Base-by-base conservation (phyloP, 331 rosid genomes). In the Spiraea crenata region DNA sequence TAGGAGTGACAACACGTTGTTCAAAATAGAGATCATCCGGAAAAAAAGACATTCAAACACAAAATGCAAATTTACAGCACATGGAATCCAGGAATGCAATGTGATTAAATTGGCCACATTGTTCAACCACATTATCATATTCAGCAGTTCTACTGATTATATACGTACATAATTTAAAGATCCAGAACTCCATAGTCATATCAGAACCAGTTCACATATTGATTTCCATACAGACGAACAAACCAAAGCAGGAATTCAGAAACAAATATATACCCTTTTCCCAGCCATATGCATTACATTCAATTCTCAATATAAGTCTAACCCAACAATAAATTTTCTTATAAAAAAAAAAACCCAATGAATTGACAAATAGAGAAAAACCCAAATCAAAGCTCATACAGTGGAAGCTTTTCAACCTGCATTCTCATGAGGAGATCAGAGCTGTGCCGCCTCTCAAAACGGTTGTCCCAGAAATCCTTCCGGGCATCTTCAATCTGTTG, bases 401-500 rank as follows among this genome's bases (percentile, higher is more conserved):
- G 10, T 35, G 17, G 48, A 50, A 31, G 62, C 15, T 25, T 5
- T 48, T 6, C 47, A 41, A 79, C 82, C 76, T 69, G 82, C 42
- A 79, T 69, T 52, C 79, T 72, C 82, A 79, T 68, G 68, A 74
- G 82, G 63, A 79, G 79, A 52, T 79, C 82, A 41, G 82, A 42
- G 63, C 73, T 79, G 51, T 79, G 82, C 79, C 65, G 63, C 76
- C 67, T 74, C 40, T 79, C 82, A 31, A 79, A 79, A 20, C 82
- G 62, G 47, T 63, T 63, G 4, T 74, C 62, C 49, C 67, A 62
- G 76, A 79, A 79, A 57, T 3, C 52, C 25, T 69, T 72, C 38
- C 79, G 75, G 56, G 75, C 76, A 63, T 74, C 63, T 64, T 79
- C 72, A 39, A 74, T 73, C 13, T 63, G 79, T 8, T 74, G 72